Percentiles rank a stretch among this genome's conserved stretches.
Conservation (phyloP, 352 stramenopile genomes). For the Phytopythium helicoides region DNA sequence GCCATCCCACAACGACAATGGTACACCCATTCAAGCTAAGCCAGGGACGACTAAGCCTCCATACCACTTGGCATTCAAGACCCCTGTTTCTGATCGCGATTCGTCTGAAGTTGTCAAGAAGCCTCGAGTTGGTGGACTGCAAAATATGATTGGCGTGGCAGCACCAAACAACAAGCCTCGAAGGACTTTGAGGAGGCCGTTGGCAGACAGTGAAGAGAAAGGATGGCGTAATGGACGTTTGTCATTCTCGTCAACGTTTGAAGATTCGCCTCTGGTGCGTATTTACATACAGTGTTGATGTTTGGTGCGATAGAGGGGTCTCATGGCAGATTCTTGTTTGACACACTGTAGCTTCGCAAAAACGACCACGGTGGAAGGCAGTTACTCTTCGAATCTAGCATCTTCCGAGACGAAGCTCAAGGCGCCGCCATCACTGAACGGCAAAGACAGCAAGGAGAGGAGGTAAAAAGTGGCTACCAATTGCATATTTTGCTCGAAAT, state of each 20-base stretch:
- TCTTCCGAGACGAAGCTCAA: no score
- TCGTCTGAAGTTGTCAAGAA: constrained; percentile 54
- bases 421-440: no score
- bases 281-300: neutral
- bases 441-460: neutral
- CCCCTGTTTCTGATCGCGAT: constrained; percentile 20
- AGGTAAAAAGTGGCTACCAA: no score
- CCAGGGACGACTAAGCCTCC: constrained; percentile 8
- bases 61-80: constrained; percentile 31
- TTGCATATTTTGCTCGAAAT: neutral
- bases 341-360: no score
- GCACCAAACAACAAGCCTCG: constrained; percentile 36
- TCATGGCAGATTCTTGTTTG: no score
- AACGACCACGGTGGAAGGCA: no score
- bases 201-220: constrained; percentile 61
- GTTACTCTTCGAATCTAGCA: no score
- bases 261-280: constrained; percentile 54
- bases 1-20: constrained; percentile 12
- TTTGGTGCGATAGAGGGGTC: no score
- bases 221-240: constrained; percentile 42
- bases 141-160: constrained; percentile 11
- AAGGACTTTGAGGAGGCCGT: constrained; percentile 46
- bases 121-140: constrained; percentile 22
- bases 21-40: constrained; percentile 1
- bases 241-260: constrained; percentile 54